Base-by-base conservation (phyloP, 1,139 yeast genomes). In the Magnusiomyces tetraspermus region DNA sequence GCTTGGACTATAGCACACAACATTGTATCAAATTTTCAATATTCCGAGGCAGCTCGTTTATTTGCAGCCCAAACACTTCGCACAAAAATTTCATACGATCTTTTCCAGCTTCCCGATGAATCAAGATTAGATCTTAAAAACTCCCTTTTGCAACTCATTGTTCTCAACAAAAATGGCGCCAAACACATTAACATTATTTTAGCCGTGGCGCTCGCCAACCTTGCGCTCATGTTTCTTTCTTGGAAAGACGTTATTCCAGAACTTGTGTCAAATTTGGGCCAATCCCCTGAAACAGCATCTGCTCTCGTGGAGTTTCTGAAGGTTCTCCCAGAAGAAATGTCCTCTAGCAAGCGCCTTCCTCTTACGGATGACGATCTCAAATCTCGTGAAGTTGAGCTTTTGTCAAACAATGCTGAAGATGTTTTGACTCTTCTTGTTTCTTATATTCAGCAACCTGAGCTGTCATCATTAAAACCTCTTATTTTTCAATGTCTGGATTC, bases 11-110 rank as follows among this genome's bases (percentile, higher is more conserved):
- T 67, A 19, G 60, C 70, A 17, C 70, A 69, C 54, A 61, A 62
- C 24, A 62, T 71, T 10, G 61, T 73, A 17, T 53, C 61, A 6
- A 59, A 55, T 22, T 41, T 54, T 8, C 55, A 57, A 6, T 56
- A 48, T 19, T 54, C 66, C 3, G 57, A 59, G 15, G 62, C 83
- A 60, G 70, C 85, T 47, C 82, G 81, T 63, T 72, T 92, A 61
- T 92, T 94, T 71, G 85, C 94, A 10, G 85, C 97, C 1, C 98
- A 94, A 67, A 90, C 97, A 0, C 71, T 94, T 57, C 74, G 96
- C 58, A 83, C 90, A 42, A 89, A 89, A 63, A 73, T 88, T 50
- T 84, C 87, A 15, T 90, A 86, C 66, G 97, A 92, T 69, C 73
- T 90, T 59, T 74, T 76, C 56, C 98, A 92, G 67, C 71, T 88